A percentile compares a stretch with the other conserved stretches of the same genome.
Conservation (phyloP, 2,329 filamentous ascomycete species). For the Aspergillus puulaauensis region DNA sequence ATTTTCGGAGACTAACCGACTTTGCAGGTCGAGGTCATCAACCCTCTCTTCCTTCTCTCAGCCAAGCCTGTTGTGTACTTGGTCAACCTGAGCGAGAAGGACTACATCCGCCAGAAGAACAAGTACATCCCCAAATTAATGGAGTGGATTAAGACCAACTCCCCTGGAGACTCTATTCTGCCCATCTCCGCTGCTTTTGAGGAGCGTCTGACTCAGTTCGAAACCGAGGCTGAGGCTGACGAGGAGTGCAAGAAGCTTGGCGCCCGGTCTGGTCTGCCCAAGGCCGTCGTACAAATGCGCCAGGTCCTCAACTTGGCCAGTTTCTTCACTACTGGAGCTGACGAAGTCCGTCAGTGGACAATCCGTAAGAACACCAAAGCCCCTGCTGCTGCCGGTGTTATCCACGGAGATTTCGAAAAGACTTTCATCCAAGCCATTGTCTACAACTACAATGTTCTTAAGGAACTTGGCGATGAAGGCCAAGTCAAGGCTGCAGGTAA, state of each 20-base stretch:
- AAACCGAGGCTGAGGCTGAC: conserved; percentile 70
- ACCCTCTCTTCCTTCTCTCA: conserved; percentile 89
- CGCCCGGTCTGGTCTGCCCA: conserved; percentile 85
- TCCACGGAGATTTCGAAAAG: conserved; percentile 97
- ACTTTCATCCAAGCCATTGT: conserved; percentile 97
- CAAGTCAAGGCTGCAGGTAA: conserved; percentile 93
- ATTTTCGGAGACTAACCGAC: conserved; percentile 21
- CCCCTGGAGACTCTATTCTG: conserved; percentile 83
- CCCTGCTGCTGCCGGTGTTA: conserved; percentile 95
- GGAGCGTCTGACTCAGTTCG: conserved; percentile 81
- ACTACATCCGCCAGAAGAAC: conserved; percentile 99
- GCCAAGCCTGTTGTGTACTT: conserved; percentile 97
- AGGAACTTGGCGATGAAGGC: conserved; percentile 84
- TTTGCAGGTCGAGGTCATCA: conserved; percentile 88
- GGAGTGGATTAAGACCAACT: conserved; percentile 92
- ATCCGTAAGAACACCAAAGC: conserved; percentile 94
- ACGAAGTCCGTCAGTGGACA: conserved; percentile 98
- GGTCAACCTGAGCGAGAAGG: conserved; percentile 94
- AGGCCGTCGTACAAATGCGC: conserved; percentile 90
- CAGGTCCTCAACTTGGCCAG: conserved; percentile 84
- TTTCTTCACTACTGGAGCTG: conserved; percentile 95
- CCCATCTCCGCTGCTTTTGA: conserved; percentile 92
- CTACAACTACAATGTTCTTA: conserved; percentile 80
- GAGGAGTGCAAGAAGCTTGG: conserved; percentile 89
- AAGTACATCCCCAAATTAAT: conserved; percentile 93